These are phyloP conservation scores for Leucoagaricus sp. DNA, from an alignment of 1,284 basidiomycete species.

Conservation along the genomic window DNA sequence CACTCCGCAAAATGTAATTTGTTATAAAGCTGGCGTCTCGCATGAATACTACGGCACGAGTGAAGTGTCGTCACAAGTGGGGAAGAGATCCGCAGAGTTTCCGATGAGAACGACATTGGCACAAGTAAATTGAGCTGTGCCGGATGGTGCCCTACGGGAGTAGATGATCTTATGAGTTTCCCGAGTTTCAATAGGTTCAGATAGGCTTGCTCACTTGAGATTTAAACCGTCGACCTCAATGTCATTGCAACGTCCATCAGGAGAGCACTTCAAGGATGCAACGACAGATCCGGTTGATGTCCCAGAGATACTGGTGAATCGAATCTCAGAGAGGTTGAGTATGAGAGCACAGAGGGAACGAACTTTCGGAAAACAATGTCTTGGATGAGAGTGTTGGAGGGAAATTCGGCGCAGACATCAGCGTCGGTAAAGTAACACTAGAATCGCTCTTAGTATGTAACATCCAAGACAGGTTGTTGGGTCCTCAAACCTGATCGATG, in stretches of 20 bases:
- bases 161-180: not conserved
- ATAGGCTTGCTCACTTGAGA: conserved; percentile 35
- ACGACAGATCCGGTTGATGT: conserved; percentile 56
- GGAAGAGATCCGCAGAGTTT: conserved; percentile 35
- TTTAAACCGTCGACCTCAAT: conserved; percentile 50
- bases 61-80: conserved; percentile 34
- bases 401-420: conserved; percentile 47
- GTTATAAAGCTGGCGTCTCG: too few relatives aligned
- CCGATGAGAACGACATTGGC: conserved; percentile 43
- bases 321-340: not conserved
- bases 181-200: not conserved
- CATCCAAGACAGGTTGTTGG: conserved; percentile 1
- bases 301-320: conserved; percentile 53
- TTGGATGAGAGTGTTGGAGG: conserved; percentile 53
- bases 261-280: conserved; percentile 58
- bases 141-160: conserved; percentile 31
- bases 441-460: not conserved
- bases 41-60: too few relatives aligned
- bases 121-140: conserved; percentile 42
- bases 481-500: conserved; percentile 57
- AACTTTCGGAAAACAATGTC: conserved; percentile 53
- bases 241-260: conserved; percentile 49
- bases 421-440: conserved; percentile 57
- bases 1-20: too few relatives aligned
- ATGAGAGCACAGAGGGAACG: conserved; percentile 13